A percentile compares a stretch with the other conserved stretches of the same genome.
These are phyloP conservation scores for Cymbopogon flexuosus DNA, from an alignment of 202 grass and related monocot genomes.

Conservation along the genomic window DNA sequence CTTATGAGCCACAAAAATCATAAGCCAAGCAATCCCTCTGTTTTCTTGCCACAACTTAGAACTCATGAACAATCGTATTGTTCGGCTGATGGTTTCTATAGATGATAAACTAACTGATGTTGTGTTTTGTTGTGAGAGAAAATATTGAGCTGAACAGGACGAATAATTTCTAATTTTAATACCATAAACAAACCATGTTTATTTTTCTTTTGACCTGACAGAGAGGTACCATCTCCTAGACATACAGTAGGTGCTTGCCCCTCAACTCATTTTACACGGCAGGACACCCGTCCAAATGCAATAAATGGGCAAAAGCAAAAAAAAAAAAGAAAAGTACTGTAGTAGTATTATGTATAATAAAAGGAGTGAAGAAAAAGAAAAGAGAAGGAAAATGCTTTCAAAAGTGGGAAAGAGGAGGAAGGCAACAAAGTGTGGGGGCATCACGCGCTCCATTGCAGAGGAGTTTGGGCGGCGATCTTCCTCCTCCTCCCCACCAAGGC, in stretches of 20 bases:
- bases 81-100: no score
- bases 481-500: not conserved
- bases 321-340: not conserved
- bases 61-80: no score
- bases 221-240: not conserved
- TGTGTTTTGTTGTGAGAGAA: no score
- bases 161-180: no score
- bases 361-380: not conserved
- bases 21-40: no score
- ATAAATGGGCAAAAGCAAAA: not conserved
- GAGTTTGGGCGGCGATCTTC: constrained; percentile 21
- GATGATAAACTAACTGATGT: no score
- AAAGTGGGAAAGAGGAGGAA: constrained; percentile 2
- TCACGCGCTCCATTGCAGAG: constrained; percentile 32
- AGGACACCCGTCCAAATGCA: not conserved
- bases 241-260: not conserved
- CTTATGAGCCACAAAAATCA: no score
- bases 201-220: not conserved
- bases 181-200: not conserved
- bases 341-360: not conserved
- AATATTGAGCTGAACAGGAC: no score
- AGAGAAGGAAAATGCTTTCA: constrained; percentile 12
- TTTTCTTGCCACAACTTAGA: no score
- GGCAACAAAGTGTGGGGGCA: constrained; percentile 25
- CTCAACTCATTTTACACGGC: not conserved